phyloP scores from a whole-genome alignment of 148 eudicot species.

The Heliosperma pusillum region DNA sequence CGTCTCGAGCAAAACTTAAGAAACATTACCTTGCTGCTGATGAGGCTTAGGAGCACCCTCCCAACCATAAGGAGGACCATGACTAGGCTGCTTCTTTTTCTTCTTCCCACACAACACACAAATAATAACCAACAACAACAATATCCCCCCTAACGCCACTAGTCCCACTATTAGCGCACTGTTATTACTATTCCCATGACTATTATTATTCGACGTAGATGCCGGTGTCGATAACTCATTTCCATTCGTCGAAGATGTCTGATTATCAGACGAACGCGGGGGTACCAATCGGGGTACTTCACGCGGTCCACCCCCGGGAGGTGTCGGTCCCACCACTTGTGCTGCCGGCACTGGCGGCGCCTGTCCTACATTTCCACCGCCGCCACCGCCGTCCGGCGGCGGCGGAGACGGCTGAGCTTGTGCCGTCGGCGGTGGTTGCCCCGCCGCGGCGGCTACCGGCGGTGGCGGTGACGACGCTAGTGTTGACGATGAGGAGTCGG shows the following conservation, averaged over 20 bases:
- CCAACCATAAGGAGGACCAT: constrained; percentile 32
- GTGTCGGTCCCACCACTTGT: neutral
- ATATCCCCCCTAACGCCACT: constrained; percentile 14
- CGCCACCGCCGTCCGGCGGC: neutral
- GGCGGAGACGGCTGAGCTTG: neutral
- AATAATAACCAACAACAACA: constrained; percentile 25
- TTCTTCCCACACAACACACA: constrained; percentile 28
- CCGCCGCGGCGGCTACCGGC: constrained; percentile 7
- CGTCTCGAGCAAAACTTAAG: too few species aligned
- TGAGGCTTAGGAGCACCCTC: constrained; percentile 23
- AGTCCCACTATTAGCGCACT: constrained; percentile 22
- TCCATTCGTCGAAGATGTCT: neutral
- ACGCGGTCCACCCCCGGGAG: constrained; percentile 11
- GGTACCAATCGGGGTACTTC: constrained; percentile 7
- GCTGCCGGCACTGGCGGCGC: neutral
- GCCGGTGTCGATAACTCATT: neutral
- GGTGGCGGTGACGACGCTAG: constrained; percentile 24
- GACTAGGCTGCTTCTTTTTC: constrained; percentile 32
- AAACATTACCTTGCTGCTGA: constrained; percentile 48
- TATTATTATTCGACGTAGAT: neutral
- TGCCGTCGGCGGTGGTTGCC: constrained; percentile 16
- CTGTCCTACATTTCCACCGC: neutral
- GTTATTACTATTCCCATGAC: neutral
- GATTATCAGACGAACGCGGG: neutral
- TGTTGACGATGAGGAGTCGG: constrained; percentile 12